Conservation (phyloP, 2,329 filamentous ascomycete genomes). For the Fusarium mundagurra region DNA sequence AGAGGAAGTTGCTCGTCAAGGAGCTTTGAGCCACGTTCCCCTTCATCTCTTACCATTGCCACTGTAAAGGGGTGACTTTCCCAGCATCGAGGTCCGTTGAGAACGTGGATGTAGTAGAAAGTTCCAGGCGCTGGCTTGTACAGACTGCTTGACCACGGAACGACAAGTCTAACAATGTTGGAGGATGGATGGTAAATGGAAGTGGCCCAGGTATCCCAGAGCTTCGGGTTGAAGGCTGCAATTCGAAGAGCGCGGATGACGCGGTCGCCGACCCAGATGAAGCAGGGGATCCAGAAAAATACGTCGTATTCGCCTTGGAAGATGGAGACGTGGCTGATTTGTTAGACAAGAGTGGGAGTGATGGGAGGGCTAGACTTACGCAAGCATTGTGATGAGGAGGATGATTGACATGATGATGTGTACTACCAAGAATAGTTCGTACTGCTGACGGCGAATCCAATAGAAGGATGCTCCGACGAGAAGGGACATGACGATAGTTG, state of each 20-base stretch:
- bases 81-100: conserved; percentile 54
- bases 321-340: conserved; percentile 59
- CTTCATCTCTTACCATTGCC: conserved; percentile 43
- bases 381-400: conserved; percentile 60
- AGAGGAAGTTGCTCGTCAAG: conserved; percentile 48
- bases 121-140: conserved; percentile 53
- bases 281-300: conserved; percentile 60
- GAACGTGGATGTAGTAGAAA: conserved; percentile 57
- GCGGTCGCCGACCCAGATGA: conserved; percentile 62
- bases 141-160: conserved; percentile 48
- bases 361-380: conserved; percentile 48
- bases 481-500: conserved; percentile 57
- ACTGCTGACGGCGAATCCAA: conserved; percentile 61
- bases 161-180: conserved; percentile 54
- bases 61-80: conserved; percentile 63
- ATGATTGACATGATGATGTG: conserved; percentile 64
- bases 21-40: conserved; percentile 23
- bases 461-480: conserved; percentile 60
- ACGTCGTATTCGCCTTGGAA: conserved; percentile 59
- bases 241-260: conserved; percentile 56
- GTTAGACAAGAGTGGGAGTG: not conserved
- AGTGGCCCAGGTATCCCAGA: conserved; percentile 49
- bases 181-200: conserved; percentile 50
- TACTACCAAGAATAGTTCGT: conserved; percentile 60
- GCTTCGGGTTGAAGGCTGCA: conserved; percentile 51